Base-by-base conservation (phyloP, 2,329 filamentous ascomycete species). In the Cordyceps cicadae region DNA sequence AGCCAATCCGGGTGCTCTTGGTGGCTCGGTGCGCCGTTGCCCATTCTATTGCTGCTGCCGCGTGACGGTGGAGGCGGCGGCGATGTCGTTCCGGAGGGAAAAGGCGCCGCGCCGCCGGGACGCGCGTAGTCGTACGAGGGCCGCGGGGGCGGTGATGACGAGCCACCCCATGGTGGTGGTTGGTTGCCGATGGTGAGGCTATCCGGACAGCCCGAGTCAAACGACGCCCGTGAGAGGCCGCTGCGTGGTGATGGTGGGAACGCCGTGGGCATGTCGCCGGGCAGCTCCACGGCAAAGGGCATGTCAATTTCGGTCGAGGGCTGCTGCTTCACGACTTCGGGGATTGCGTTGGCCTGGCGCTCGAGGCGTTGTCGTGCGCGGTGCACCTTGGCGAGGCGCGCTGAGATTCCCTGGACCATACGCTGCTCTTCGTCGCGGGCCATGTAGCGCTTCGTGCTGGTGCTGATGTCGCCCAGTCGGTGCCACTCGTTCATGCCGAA, bases 401-500 rank as follows among this genome's bases (percentile, higher is more conserved):
- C 81, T 0, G 93, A 87, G 0, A 92, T 86, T 60, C 87, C 84
- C 58, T 88, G 79, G 7, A 90, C 90, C 81, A 91, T 89, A 66
- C 77, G 81, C 71, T 96, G 89, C 62, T 95, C 87, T 0, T 86
- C 85, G 12, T 82, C 79, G 63, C 87, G 87, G 8, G 81, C 78
- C 58, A 99, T 82, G 70, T 97, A 99, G 64, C 88, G 85, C 66
- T 90, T 84, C 0, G 94, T 99, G 70, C 88, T 88, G 15, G 91
- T 97, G 76, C 90, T 96, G 75, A 99, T 97, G 57, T 97, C 93
- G 29, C 90, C 88, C n/a, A 97, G 77, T 3, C 92, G 85, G 68
- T 90, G 85, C 94, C 94, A 99, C 72, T 97, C 94, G 70, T 97
- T 99, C 92, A 99, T 97, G 56, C 90, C 93, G 71, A 97, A 97